Evolutionary conservation across 176 grass and related monocot genomes (phyloP), one percentile per base, ranked within the genome.

Genomic region (Luzula sylvatica): DNA sequence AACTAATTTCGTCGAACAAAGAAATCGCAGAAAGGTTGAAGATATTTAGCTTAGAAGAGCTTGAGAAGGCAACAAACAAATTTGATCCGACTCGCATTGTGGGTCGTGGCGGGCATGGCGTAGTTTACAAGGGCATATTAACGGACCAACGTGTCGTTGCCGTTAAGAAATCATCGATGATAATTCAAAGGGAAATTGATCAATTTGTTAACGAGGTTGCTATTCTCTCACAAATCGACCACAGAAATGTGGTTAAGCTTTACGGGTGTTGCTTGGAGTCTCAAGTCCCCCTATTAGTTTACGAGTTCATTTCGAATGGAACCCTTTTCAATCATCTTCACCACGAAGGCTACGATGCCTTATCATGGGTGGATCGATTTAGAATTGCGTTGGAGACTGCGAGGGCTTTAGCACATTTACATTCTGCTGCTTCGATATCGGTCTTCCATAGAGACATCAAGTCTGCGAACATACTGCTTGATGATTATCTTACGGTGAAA

Each of bases 191-290:
- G 20, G 78, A 82, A 58, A 82, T 55, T 27, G 15, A 76, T 38
- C 30, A 82, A 6, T 82, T 80, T 51, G 65, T 80, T 44, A 80
- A 80, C 28, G 77, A 80, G 42, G 70, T 75, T 3, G 77, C 69
- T 3, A 80, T 80, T 61, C 77, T 80, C 46, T 75, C 77, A 15
- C 77, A 80, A 4, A 80, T 35, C 20, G 75, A 65, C 29, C 71
- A 75, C 8, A 68, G 77, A 20, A 75, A 80, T 8, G 64, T 75
- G 49, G 77, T 80, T 12, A 74, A 69, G 11, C 55, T 80, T n/a
- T 80, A 63, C n/a, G n/a, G n/a, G n/a, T n/a, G n/a, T n/a, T n/a
- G n/a, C n/a, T n/a, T n/a, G n/a, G n/a, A n/a, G n/a, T 5, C 70
- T 69, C 0, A 75, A 71, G 78, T 77, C 42, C 72, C 78, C 55